Evolutionary conservation across 441 rosid genomes (phyloP), one percentile per base, ranked within the genome.

Genomic region (Pelargonium cotyledonis): DNA sequence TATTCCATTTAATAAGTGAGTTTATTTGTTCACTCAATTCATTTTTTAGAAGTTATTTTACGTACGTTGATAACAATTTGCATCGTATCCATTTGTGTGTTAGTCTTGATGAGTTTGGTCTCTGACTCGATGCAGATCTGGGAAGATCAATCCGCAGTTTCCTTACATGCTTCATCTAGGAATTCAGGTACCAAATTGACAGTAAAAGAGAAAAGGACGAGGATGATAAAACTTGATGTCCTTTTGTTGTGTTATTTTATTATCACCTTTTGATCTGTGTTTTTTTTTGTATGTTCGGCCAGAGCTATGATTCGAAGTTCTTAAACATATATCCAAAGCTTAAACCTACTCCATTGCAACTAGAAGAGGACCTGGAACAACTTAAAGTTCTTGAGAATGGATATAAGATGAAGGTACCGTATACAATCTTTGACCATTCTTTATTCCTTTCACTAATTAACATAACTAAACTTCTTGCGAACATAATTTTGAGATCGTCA

Each of bases 361-460:
- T 83, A 49, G 96, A 91, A 75, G 97, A 94, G 77, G 98, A 94
- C 80, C 84, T 94, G 44, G 97, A 94, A 61, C 98, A 94, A 85
- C 94, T 94, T 68, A 94, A 91, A 85, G 96, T 89, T 67, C 96
- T 91, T 51, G 98, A 94, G 79, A 89, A 94, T 81, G 96, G 98
- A 19, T 94, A 89, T 74, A 94, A 88, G 75, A 94, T 94, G 96
- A 94, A 94, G 98, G 97, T 94, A 75, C 14, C 5, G 4, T 11
- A n/a, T 14, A 11, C 55, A 47, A 11, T 11, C 2, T 47, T 11
- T 15, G 14, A 47, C 55, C 55, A 47, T 47, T 47, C 4, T 1
- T 47, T 47, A 15, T 47, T 47, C 26, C 26, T 23, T 23, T 23
- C 26, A 23, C 26, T 23, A 23, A 23, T 23, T 23, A 23, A 23